phyloP scores from a whole-genome alignment of 768 basidiomycete species.

The Pulveroboletus frians region DNA sequence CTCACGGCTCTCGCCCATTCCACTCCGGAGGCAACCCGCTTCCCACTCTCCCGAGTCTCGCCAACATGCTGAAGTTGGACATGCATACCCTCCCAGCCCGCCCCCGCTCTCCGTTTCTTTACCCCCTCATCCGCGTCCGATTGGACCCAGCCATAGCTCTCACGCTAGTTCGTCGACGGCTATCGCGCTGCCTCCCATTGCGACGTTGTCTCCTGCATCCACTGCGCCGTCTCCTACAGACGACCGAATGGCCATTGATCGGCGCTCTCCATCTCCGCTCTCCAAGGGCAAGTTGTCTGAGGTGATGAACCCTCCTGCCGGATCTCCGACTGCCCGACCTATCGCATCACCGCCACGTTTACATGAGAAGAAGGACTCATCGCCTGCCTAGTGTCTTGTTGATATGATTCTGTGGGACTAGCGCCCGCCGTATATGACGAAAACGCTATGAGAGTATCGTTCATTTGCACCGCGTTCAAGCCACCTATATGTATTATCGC shows the following conservation, averaged over 20 bases:
- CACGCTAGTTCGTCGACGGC: conserved; percentile 34
- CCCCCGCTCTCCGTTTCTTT: conserved; percentile 57
- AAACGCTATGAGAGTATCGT: conserved; percentile 22
- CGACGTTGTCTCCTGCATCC: conserved; percentile 60
- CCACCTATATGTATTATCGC: conserved; percentile 24
- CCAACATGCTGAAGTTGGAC: conserved; percentile 31
- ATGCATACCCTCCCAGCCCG: conserved; percentile 40
- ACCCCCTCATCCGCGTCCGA: conserved; percentile 71
- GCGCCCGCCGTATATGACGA: conserved; percentile 14
- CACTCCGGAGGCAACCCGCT: conserved; percentile 66
- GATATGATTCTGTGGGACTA: conserved; percentile 1
- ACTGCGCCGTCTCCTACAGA: conserved; percentile 51
- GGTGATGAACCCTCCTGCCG: conserved; percentile 43
- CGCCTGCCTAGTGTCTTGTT: conserved; percentile 23
- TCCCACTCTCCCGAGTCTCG: conserved; percentile 68
- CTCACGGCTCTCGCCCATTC: conserved; percentile 64
- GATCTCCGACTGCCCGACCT: conserved; percentile 49
- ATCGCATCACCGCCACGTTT: conserved; percentile 50
- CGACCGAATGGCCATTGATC: conserved; percentile 32
- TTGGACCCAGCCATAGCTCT: conserved; percentile 48
- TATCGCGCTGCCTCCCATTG: conserved; percentile 65
- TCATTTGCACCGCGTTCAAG: conserved; percentile 14
- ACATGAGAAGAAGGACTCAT: conserved; percentile 31
- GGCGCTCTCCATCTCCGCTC: conserved; percentile 45
- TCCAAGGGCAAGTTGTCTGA: conserved; percentile 51